Percentiles rank a stretch among this genome's conserved stretches.
Evolutionary conservation across 129 eudicot genomes (phyloP).

Genomic region (Flaveria ramosissima): DNA sequence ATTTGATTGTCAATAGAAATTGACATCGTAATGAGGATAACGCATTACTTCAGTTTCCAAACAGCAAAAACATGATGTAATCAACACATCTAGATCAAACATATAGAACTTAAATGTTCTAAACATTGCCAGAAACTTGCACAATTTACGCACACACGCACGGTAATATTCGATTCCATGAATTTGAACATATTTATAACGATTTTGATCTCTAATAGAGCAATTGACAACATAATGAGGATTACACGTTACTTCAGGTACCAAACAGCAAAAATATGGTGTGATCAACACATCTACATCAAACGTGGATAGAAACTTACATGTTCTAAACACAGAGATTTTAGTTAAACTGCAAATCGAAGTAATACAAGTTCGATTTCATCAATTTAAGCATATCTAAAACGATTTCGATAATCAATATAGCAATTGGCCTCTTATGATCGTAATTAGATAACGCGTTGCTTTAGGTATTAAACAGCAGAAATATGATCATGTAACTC

Average conservation of each 20-base stretch:
- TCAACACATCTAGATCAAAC: background rate
- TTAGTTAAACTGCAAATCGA: background rate
- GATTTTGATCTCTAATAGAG: background rate
- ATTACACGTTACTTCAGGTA: background rate
- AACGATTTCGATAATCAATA: background rate
- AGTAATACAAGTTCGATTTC: constrained; percentile 1
- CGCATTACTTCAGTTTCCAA: background rate
- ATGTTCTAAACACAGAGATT: background rate
- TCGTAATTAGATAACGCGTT: background rate
- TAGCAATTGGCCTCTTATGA: background rate
- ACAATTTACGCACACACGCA: constrained; percentile 14
- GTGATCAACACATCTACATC: no score
- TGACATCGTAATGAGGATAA: background rate
- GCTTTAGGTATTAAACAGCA: constrained; percentile 12
- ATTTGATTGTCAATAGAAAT: background rate
- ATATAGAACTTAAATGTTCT: constrained; percentile 1
- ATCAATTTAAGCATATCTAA: background rate
- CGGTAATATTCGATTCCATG: constrained; percentile 12
- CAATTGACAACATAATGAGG: background rate
- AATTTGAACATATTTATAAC: background rate
- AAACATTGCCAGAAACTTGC: constrained; percentile 4
- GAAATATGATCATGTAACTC: background rate
- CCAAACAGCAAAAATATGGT: no score
- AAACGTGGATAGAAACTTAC: no score
- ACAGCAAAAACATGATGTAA: background rate